Base-by-base conservation (phyloP, 1,139 yeast genomes). In the Scheffersomyces cryptocercus region DNA sequence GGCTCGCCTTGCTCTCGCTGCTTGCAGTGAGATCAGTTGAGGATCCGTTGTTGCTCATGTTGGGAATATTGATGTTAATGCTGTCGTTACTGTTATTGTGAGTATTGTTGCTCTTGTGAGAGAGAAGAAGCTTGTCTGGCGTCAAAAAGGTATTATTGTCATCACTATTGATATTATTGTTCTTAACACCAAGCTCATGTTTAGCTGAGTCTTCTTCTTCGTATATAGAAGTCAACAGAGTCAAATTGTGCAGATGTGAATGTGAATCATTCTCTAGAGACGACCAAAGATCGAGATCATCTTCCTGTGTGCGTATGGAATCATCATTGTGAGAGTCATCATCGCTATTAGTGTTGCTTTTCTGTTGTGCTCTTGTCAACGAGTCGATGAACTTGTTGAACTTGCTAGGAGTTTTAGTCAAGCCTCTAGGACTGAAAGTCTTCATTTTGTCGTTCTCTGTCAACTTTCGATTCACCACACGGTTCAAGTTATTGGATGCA, bases 241-340 rank as follows among this genome's bases (percentile, higher is more conserved):
- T 53, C 29, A 63, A 44, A 40, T 56, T 61, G n/a, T 61, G 57
- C 28, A 56, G 53, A 38, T 52, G 45, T 10, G 50, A 38, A 26
- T 24, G 10, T 20, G 47, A 44, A 28, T 61, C 66, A 40, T 53
- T 57, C 13, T 59, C 66, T 35, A 67, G 51, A 4, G 65, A 50
- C 4, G 70, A 61, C 72, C 75, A 70, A 32, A 69, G 49, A 35
- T 63, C 70, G 16, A 62, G 56, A 20, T 52, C 48, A 39, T 46
- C 43, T n/a, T 46, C 44, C 13, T 55, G 40, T 34, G 43, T 29
- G 28, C 10, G 24, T n/a, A 41, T 35, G 8, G 53, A 41, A 11
- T 43, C 47, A 28, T 43, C 39, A 28, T 44, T 38, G 7, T 41
- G 28, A 36, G 47, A 42, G n/a, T n/a, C 28, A 14, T 46, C 48